Evolutionary conservation across 257 asterid species (phyloP).

Genomic region (Ophiorrhiza pumila): DNA sequence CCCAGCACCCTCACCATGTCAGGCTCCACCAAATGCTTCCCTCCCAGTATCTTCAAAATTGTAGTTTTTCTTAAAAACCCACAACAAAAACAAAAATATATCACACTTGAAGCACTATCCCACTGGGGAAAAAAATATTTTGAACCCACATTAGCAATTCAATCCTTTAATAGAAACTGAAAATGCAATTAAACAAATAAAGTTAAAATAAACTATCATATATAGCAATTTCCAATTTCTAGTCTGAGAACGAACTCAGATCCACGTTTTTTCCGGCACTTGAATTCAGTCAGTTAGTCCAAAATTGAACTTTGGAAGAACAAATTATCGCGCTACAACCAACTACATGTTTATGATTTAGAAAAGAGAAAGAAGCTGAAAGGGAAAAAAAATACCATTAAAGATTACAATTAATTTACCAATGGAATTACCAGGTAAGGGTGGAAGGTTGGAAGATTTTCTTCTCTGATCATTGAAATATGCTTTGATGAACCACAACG

Average conservation of each 20-base stretch:
- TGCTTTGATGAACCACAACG: slow-evolving; percentile 42
- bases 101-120: neutral
- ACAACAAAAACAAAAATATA: neutral
- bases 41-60: slow-evolving; percentile 86
- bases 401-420: neutral
- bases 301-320: too few species aligned
- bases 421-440: slow-evolving; percentile 43
- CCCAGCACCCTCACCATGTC: slow-evolving; percentile 86
- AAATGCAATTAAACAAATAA: neutral
- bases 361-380: too few species aligned
- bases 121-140: neutral
- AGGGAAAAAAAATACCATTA: neutral
- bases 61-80: slow-evolving; percentile 75
- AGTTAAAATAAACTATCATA: neutral
- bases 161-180: neutral
- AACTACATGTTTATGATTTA: too few species aligned
- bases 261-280: too few species aligned
- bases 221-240: too few species aligned
- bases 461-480: slow-evolving; percentile 37
- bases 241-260: too few species aligned
- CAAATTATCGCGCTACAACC: too few species aligned
- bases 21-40: slow-evolving; percentile 96
- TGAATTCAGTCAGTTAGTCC: too few species aligned
- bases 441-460: slow-evolving; percentile 44
- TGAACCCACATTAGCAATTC: neutral